A percentile compares a stretch with the other conserved stretches of the same genome.
These are phyloP conservation scores for Aegle marmelos DNA, from an alignment of 345 rosid genomes.

Conservation along the genomic window DNA sequence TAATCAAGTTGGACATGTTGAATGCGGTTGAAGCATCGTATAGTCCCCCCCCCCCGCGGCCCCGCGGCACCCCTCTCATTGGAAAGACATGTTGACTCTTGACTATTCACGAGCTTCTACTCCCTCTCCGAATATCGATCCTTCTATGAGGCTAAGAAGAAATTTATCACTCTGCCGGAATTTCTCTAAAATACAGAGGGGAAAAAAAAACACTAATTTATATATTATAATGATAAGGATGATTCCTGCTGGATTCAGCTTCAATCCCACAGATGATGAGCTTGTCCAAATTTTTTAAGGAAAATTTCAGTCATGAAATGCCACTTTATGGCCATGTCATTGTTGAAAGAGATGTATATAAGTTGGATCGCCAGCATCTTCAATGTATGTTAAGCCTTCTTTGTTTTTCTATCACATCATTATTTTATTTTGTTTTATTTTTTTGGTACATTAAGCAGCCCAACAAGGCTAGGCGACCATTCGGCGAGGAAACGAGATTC, in stretches of 20 bases:
- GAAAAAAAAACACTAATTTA: no score
- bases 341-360: no score
- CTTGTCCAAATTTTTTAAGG: constrained; percentile 13
- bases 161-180: background rate
- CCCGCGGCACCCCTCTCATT: no score
- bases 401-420: background rate
- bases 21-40: no score
- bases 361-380: constrained; percentile 23
- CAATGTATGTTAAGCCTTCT: background rate
- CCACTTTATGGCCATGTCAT: constrained; percentile 12
- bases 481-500: no score
- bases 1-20: no score
- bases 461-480: no score
- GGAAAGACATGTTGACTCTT: no score
- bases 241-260: constrained; percentile 21
- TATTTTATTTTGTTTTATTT: no score
- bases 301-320: constrained; percentile 21
- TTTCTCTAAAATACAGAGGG: background rate
- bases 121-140: background rate
- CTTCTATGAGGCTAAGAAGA: background rate
- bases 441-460: no score
- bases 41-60: no score
- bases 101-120: no score
- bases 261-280: constrained; percentile 32
- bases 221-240: background rate